These are phyloP conservation scores for Fusarium nisikadoi DNA, from an alignment of 2,329 filamentous ascomycete genomes.

Conservation along the genomic window DNA sequence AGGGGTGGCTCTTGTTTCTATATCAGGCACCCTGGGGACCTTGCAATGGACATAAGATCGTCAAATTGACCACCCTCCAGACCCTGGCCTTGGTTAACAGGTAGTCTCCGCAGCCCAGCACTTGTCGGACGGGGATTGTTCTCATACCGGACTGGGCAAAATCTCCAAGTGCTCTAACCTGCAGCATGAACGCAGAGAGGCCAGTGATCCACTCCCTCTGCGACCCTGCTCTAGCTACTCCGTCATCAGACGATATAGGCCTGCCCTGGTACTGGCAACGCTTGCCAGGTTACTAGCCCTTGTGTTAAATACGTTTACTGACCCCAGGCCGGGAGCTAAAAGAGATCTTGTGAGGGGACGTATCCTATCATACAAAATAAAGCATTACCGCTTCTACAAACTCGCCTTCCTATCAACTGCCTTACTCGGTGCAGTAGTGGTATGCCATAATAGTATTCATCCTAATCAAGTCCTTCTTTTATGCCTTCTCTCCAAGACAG, in stretches of 20 bases:
- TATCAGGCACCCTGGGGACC: constrained; percentile 59
- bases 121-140: constrained; percentile 38
- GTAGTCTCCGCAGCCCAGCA: constrained; percentile 48
- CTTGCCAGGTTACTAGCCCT: constrained; percentile 42
- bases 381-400: constrained; percentile 36
- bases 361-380: constrained; percentile 43
- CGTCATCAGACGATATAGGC: constrained; percentile 47
- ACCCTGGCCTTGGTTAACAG: constrained; percentile 48
- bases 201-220: constrained; percentile 44
- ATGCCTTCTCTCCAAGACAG: constrained; percentile 25
- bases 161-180: constrained; percentile 46
- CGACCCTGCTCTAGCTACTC: constrained; percentile 43
- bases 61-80: constrained; percentile 67
- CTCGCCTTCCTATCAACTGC: constrained; percentile 33
- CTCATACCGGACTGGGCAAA: constrained; percentile 41
- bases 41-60: constrained; percentile 64
- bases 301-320: constrained; percentile 45
- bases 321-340: constrained; percentile 45
- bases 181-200: constrained; percentile 45
- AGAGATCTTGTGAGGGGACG: constrained; percentile 41
- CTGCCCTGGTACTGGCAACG: constrained; percentile 40
- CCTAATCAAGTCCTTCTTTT: constrained; percentile 37
- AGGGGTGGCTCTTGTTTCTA: constrained; percentile 58
- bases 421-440: constrained; percentile 16
- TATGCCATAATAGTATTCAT: constrained; percentile 22